These are phyloP conservation scores for Cicer cuneatum DNA, from an alignment of 306 rosid species.

Conservation along the genomic window DNA sequence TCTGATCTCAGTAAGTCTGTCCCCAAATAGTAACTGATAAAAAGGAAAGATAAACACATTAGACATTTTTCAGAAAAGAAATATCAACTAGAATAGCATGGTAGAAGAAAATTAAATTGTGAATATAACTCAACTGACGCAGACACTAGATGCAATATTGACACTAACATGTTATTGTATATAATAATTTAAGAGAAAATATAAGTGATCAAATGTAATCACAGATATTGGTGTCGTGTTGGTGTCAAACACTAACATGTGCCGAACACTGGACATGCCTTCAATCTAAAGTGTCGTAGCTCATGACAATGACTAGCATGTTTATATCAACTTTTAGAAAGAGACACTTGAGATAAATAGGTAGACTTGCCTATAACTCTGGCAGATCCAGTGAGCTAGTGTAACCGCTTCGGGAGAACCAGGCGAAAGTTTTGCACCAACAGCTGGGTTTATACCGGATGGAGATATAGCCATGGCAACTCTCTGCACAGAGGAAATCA, in stretches of 20 bases:
- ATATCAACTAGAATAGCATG: slow-evolving; percentile 1
- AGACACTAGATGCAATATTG: no score
- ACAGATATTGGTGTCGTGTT: no score
- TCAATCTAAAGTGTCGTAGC: no score
- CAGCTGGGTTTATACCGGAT: slow-evolving; percentile 64
- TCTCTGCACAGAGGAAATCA: slow-evolving; percentile 91
- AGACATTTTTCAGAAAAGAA: background rate
- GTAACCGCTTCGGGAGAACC: slow-evolving; percentile 93
- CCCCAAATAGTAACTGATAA: slow-evolving; percentile 70
- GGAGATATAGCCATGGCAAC: slow-evolving; percentile 97
- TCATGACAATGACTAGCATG: background rate
- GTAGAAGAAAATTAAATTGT: slow-evolving; percentile 5
- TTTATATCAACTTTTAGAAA: background rate
- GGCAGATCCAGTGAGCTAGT: slow-evolving; percentile 89
- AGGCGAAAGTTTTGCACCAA: slow-evolving; percentile 74
- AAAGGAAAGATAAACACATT: background rate
- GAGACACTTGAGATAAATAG: background rate
- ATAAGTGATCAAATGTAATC: no score
- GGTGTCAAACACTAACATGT: no score
- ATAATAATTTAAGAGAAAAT: no score
- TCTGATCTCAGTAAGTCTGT: slow-evolving; percentile 71
- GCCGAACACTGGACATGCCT: no score
- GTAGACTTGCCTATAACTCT: slow-evolving; percentile 75
- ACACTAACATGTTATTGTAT: no score
- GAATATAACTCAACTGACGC: background rate